Evolutionary conservation across 352 stramenopile species (phyloP).

Genomic region (Phytopythium vexans): DNA sequence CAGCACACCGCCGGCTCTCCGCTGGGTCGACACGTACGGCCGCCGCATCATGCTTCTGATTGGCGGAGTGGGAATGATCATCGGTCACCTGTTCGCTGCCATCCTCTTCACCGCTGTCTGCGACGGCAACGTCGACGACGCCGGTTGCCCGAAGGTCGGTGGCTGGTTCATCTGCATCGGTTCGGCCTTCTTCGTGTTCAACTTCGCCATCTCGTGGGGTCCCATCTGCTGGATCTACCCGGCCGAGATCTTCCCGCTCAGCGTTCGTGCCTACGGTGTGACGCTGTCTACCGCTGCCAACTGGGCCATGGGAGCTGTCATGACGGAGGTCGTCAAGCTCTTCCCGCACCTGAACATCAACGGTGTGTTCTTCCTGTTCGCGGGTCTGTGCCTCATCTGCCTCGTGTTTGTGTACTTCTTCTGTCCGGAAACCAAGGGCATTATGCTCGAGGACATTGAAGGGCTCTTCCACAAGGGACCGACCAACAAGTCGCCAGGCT

Average conservation of each 20-base stretch:
- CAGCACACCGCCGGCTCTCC: slow-evolving; percentile 29
- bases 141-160: slow-evolving; percentile 22
- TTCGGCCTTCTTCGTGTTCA: slow-evolving; percentile 31
- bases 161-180: slow-evolving; percentile 35
- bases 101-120: slow-evolving; percentile 28
- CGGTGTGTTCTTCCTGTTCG: slow-evolving; percentile 30
- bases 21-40: slow-evolving; percentile 30
- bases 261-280: slow-evolving; percentile 26
- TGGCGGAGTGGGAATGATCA: slow-evolving; percentile 28
- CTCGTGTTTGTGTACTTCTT: slow-evolving; percentile 40
- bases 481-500: too few relatives aligned
- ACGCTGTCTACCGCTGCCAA: slow-evolving; percentile 23
- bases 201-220: too few relatives aligned
- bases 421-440: slow-evolving; percentile 37
- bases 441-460: slow-evolving; percentile 46
- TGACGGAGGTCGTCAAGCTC: slow-evolving; percentile 16
- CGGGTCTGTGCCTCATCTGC: slow-evolving; percentile 35
- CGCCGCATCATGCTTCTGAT: slow-evolving; percentile 28
- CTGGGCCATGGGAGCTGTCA: slow-evolving; percentile 20
- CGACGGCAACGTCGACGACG: slow-evolving; percentile 19
- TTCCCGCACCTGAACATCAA: slow-evolving; percentile 26
- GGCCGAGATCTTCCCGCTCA: slow-evolving; percentile 17
- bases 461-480: too few relatives aligned
- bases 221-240: slow-evolving; percentile 11
- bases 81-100: slow-evolving; percentile 28